phyloP scores from a whole-genome alignment of 345 rosid species.

The Raphanus sativus region DNA sequence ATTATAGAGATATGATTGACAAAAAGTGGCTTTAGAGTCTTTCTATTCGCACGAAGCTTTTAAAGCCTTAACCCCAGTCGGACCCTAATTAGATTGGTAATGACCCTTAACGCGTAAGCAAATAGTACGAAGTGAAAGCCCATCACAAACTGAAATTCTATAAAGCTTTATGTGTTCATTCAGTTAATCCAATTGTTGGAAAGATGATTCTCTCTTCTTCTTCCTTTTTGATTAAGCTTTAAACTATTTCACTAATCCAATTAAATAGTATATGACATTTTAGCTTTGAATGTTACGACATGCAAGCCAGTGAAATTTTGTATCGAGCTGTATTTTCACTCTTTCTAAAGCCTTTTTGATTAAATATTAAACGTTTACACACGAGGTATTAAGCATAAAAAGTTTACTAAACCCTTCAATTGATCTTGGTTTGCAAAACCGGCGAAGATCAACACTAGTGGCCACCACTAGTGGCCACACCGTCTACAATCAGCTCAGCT shows the following conservation, averaged over 20 bases:
- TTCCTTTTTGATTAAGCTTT: not conserved
- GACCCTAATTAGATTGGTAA: too few species aligned
- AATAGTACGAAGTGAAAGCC: not conserved
- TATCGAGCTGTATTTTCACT: not conserved
- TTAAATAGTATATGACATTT: not conserved
- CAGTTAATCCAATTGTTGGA: too few species aligned
- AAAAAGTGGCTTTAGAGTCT: too few species aligned
- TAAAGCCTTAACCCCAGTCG: too few species aligned
- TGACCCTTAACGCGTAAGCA: too few species aligned
- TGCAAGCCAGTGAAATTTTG: not conserved
- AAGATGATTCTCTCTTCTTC: too few species aligned
- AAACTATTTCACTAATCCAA: not conserved
- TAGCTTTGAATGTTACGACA: not conserved
- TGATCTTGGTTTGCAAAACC: slow-evolving; percentile 39
- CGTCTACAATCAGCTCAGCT: slow-evolving; percentile 76
- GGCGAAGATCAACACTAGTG: slow-evolving; percentile 59
- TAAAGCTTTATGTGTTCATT: too few species aligned
- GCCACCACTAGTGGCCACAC: too few species aligned
- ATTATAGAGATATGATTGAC: too few species aligned
- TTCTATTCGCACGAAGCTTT: too few species aligned
- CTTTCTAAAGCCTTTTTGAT: not conserved
- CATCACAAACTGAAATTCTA: too few species aligned
- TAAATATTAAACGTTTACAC: not conserved
- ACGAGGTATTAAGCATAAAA: not conserved
- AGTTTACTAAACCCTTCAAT: slow-evolving; percentile 1